Conservation (phyloP, 2,329 filamentous ascomycete species). For the Juglanconis sp. region DNA sequence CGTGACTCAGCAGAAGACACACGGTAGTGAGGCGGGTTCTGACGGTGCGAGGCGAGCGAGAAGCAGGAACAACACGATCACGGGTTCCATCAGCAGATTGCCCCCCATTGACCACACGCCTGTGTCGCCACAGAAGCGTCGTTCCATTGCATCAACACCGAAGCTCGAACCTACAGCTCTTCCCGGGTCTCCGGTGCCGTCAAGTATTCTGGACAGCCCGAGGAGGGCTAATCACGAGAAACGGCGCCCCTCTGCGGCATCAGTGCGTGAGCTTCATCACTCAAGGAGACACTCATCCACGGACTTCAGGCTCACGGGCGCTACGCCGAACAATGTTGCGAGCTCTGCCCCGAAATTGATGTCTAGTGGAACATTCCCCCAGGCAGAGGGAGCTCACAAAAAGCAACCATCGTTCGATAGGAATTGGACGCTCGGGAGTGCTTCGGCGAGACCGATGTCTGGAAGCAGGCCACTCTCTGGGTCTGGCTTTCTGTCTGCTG, state of each 20-base stretch:
- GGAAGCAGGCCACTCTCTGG: slow-evolving; percentile 24
- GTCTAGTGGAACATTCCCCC: slow-evolving; percentile 41
- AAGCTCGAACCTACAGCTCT: slow-evolving; percentile 39
- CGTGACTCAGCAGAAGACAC: slow-evolving; percentile 46
- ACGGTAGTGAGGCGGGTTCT: slow-evolving; percentile 57
- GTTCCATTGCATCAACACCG: slow-evolving; percentile 50
- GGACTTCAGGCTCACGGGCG: slow-evolving; percentile 56
- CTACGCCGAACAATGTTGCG: slow-evolving; percentile 27
- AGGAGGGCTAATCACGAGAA: slow-evolving; percentile 49
- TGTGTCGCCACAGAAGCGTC: slow-evolving; percentile 44
- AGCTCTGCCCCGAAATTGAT: slow-evolving; percentile 40
- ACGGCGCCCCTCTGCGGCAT: slow-evolving; percentile 71
- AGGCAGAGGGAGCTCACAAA: slow-evolving; percentile 46
- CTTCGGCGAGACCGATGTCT: slow-evolving; percentile 49
- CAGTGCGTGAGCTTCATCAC: slow-evolving; percentile 77
- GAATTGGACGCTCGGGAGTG: slow-evolving; percentile 64
- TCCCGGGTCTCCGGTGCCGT: slow-evolving; percentile 38
- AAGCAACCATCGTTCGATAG: slow-evolving; percentile 69
- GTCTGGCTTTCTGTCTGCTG: slow-evolving; percentile 48
- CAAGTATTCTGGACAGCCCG: slow-evolving; percentile 42
- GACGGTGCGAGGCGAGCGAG: slow-evolving; percentile 50
- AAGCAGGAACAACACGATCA: slow-evolving; percentile 58
- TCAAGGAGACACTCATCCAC: slow-evolving; percentile 85
- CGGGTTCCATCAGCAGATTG: slow-evolving; percentile 41
- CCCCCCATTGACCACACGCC: slow-evolving; percentile 42